A percentile compares a stretch with the other conserved stretches of the same genome.
Evolutionary conservation across 164 flowering plant genomes (phyloP).

Genomic region (Nelumbo lutea): DNA sequence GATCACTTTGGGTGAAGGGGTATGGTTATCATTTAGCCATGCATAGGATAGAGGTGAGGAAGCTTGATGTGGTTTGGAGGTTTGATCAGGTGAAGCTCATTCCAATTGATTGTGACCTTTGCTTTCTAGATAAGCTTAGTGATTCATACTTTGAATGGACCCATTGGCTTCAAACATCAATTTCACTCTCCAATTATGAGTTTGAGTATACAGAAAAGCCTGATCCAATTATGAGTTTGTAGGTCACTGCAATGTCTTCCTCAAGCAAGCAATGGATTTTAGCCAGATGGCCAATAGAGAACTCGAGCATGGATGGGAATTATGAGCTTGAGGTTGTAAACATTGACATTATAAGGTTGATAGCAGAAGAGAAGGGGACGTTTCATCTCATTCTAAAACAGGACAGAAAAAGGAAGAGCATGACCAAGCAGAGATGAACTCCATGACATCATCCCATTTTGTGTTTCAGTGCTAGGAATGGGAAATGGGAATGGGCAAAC

Average conservation of each 20-base stretch:
- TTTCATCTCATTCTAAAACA: slow-evolving; percentile 7
- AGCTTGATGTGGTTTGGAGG: slow-evolving; percentile 43
- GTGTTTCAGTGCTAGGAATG: background rate
- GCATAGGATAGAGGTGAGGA: slow-evolving; percentile 30
- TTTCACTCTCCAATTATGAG: slow-evolving; percentile 62
- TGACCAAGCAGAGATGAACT: slow-evolving; percentile 27
- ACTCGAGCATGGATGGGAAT: slow-evolving; percentile 42
- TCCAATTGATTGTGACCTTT: slow-evolving; percentile 69
- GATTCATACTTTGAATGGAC: slow-evolving; percentile 78
- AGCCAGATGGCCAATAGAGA: slow-evolving; percentile 72
- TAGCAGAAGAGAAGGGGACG: slow-evolving; percentile 17
- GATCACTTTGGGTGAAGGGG: slow-evolving; percentile 41
- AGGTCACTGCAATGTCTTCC: slow-evolving; percentile 52
- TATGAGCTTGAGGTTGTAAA: slow-evolving; percentile 53
- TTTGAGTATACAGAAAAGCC: slow-evolving; percentile 47
- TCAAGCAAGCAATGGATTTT: slow-evolving; percentile 50
- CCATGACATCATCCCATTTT: slow-evolving; percentile 6
- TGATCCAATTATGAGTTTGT: slow-evolving; percentile 47
- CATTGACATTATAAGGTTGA: slow-evolving; percentile 39
- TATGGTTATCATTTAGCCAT: slow-evolving; percentile 3
- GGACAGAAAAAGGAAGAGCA: slow-evolving; percentile 33
- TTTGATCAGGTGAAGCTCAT: slow-evolving; percentile 56
- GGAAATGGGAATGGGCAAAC: slow-evolving; percentile 21
- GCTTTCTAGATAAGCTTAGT: slow-evolving; percentile 59
- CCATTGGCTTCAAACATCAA: slow-evolving; percentile 72